These are phyloP conservation scores for Elongisporangium undulatum DNA, from an alignment of 352 stramenopile genomes.

Conservation along the genomic window DNA sequence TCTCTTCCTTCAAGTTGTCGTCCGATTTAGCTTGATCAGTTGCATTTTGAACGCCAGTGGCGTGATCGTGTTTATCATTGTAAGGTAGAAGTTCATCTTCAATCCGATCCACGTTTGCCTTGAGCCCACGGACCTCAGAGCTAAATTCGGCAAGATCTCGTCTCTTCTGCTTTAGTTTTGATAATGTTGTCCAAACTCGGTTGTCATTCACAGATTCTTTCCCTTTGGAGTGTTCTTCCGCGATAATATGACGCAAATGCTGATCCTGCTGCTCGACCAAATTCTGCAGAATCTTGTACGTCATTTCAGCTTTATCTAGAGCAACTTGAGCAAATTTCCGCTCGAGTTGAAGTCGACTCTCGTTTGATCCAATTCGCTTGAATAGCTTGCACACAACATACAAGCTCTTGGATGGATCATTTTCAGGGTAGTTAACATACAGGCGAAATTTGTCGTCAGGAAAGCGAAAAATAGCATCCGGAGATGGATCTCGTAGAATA, in stretches of 20 bases:
- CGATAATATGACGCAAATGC: slow-evolving; percentile 27
- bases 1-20: background rate
- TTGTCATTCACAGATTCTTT: slow-evolving; percentile 17
- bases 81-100: slow-evolving; percentile 11
- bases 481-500: slow-evolving; percentile 28
- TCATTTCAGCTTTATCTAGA: slow-evolving; percentile 20
- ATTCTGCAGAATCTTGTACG: slow-evolving; percentile 23
- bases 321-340: slow-evolving; percentile 8
- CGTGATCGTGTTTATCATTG: background rate
- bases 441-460: slow-evolving; percentile 40
- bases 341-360: slow-evolving; percentile 18
- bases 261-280: slow-evolving; percentile 32
- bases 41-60: background rate
- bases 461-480: slow-evolving; percentile 39
- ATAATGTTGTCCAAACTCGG: slow-evolving; percentile 18
- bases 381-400: slow-evolving; percentile 47
- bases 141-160: slow-evolving; percentile 35
- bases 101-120: slow-evolving; percentile 3
- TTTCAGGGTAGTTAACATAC: slow-evolving; percentile 22
- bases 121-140: slow-evolving; percentile 13
- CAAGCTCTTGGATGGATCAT: slow-evolving; percentile 8
- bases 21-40: background rate
- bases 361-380: slow-evolving; percentile 36
- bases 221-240: slow-evolving; percentile 13
- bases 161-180: slow-evolving; percentile 44